Percentiles rank a stretch among this genome's conserved stretches.
Evolutionary conservation across 805 yeast genomes (phyloP).

Genomic region (Cyberlindnera bimundalis): DNA sequence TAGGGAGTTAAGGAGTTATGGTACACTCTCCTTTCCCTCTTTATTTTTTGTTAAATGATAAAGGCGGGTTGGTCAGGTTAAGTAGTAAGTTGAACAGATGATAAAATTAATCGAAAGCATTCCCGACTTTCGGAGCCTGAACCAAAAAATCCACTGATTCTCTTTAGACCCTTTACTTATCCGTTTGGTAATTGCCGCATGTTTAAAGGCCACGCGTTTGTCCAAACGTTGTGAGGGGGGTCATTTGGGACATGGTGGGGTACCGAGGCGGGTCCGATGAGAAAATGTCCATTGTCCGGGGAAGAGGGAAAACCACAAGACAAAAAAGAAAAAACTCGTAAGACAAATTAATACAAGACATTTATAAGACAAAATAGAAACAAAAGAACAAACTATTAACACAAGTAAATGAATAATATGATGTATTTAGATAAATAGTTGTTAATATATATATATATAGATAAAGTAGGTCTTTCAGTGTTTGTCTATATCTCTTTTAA

Average conservation of each 20-base stretch:
- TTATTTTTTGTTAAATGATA: too few relatives aligned
- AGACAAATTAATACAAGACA: too few relatives aligned
- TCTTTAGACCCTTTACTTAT: neutral
- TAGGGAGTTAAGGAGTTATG: neutral
- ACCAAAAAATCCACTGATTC: too few relatives aligned
- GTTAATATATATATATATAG: neutral
- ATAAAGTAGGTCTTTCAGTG: too few relatives aligned
- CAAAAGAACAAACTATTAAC: too few relatives aligned
- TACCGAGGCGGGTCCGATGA: too few relatives aligned
- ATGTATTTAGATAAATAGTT: neutral
- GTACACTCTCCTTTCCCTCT: too few relatives aligned
- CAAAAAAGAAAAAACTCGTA: neutral
- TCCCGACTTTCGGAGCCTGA: neutral
- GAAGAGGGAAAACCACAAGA: neutral
- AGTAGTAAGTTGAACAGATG: too few relatives aligned
- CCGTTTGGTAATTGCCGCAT: conserved; percentile 6
- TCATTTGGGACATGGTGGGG: neutral
- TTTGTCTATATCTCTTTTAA: too few relatives aligned
- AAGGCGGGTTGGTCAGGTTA: neutral
- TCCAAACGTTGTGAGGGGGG: neutral
- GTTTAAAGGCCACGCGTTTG: conserved; percentile 2
- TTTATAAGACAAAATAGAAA: too few relatives aligned
- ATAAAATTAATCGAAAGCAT: too few relatives aligned
- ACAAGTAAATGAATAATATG: neutral
- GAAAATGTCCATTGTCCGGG: conserved; percentile 2